phyloP scores from a whole-genome alignment of 2,329 filamentous ascomycete species.

The Aspergillus quadrilineatus region DNA sequence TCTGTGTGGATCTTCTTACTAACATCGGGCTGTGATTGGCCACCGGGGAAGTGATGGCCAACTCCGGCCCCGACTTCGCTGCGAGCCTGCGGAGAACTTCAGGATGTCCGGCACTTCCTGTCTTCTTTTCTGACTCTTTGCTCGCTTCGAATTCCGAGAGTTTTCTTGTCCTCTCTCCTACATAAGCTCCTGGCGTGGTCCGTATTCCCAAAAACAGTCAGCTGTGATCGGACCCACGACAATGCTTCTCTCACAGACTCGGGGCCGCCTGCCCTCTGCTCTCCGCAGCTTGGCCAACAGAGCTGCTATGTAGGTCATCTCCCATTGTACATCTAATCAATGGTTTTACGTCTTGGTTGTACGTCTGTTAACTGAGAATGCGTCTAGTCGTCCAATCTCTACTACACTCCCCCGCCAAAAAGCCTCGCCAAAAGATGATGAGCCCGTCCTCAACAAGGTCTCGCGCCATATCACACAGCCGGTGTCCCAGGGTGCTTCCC shows the following conservation, averaged over 20 bases:
- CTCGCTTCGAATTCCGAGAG: constrained; percentile 8
- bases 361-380: not conserved
- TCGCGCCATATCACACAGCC: constrained; percentile 88
- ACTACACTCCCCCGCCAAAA: constrained; percentile 49
- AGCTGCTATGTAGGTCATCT: constrained; percentile 11
- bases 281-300: constrained; percentile 23
- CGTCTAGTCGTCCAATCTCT: constrained; percentile 35
- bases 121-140: not conserved
- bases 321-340: not conserved
- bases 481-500: constrained; percentile 96
- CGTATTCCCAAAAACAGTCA: not conserved
- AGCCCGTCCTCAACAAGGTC: constrained; percentile 70
- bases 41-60: constrained; percentile 15
- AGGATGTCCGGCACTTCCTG: not conserved
- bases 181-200: constrained; percentile 1
- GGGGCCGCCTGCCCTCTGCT: constrained; percentile 31
- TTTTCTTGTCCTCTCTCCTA: not conserved
- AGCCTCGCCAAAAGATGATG: constrained; percentile 46
- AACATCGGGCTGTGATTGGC: constrained; percentile 17
- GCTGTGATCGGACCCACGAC: constrained; percentile 5
- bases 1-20: not conserved
- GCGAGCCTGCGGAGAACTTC: constrained; percentile 12
- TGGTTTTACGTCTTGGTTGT: not conserved
- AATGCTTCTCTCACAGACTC: constrained; percentile 32
- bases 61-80: constrained; percentile 23